Conservation (phyloP, 2,329 filamentous ascomycete species). For the Coniochaeta sp. region DNA sequence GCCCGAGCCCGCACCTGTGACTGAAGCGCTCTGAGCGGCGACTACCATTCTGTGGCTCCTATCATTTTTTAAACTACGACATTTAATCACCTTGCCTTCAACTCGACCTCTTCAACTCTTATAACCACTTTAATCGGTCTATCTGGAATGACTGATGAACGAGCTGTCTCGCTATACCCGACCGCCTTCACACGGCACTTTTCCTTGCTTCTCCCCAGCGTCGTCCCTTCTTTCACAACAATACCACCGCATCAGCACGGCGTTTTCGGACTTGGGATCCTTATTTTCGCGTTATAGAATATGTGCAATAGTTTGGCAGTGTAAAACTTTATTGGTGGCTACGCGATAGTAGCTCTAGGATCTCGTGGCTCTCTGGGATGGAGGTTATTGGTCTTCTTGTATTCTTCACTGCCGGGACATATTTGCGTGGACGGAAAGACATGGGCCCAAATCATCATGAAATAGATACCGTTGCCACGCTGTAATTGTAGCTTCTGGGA, state of each 20-base stretch:
- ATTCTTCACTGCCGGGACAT: background rate
- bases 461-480: no score
- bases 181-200: background rate
- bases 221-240: background rate
- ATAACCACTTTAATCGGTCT: background rate
- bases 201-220: background rate
- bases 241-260: background rate
- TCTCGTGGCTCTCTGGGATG: no score
- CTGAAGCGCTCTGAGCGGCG: background rate
- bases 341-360: background rate
- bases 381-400: background rate
- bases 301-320: background rate
- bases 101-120: background rate
- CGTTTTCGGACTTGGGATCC: background rate
- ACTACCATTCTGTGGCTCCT: background rate
- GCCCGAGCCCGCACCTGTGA: background rate
- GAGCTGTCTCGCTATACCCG: background rate
- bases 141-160: slow-evolving; percentile 1
- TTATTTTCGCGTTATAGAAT: background rate
- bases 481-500: no score
- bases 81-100: background rate
- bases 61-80: background rate
- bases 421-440: background rate
- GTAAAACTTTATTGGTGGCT: background rate
- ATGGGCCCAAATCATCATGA: no score